Percentiles rank a stretch among this genome's conserved stretches.
phyloP scores from a whole-genome alignment of 1,284 basidiomycete genomes.

The Ganoderma sp. region DNA sequence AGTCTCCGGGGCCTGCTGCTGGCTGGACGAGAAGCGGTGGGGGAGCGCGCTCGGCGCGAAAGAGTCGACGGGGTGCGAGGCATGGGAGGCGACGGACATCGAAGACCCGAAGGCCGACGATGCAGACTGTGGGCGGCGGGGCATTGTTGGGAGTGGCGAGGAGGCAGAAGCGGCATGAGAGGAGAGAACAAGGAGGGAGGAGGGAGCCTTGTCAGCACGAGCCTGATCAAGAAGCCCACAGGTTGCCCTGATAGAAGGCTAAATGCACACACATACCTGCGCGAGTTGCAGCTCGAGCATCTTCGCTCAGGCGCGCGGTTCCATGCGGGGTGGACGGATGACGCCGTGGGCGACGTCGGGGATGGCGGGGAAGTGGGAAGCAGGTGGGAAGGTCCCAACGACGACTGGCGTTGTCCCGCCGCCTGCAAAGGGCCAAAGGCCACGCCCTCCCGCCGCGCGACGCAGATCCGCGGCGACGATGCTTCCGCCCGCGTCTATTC shows the following conservation, averaged over 20 bases:
- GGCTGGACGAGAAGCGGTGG: slow-evolving; percentile 25
- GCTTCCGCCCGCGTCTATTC: slow-evolving; percentile 32
- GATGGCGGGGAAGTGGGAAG: slow-evolving; percentile 11
- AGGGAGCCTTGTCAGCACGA: slow-evolving; percentile 30
- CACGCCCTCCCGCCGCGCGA: neutral
- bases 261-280: slow-evolving; percentile 31
- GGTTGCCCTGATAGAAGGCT: slow-evolving; percentile 31
- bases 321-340: slow-evolving; percentile 18
- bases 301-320: slow-evolving; percentile 23
- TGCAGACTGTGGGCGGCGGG: slow-evolving; percentile 23
- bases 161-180: slow-evolving; percentile 20
- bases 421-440: slow-evolving; percentile 8
- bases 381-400: slow-evolving; percentile 6
- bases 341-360: slow-evolving; percentile 23
- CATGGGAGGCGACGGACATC: slow-evolving; percentile 21
- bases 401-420: neutral
- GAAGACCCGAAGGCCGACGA: slow-evolving; percentile 27
- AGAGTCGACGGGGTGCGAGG: slow-evolving; percentile 21
- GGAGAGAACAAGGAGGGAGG: slow-evolving; percentile 20
- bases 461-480: slow-evolving; percentile 26
- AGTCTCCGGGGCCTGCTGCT: slow-evolving; percentile 27
- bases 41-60: slow-evolving; percentile 26
- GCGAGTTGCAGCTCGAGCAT: slow-evolving; percentile 32
- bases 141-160: slow-evolving; percentile 16
- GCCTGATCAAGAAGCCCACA: slow-evolving; percentile 31